Evolutionary conservation across 129 eudicot genomes (phyloP), one percentile per base, ranked within the genome.

Genomic region (Ambrosia artemisiifolia): DNA sequence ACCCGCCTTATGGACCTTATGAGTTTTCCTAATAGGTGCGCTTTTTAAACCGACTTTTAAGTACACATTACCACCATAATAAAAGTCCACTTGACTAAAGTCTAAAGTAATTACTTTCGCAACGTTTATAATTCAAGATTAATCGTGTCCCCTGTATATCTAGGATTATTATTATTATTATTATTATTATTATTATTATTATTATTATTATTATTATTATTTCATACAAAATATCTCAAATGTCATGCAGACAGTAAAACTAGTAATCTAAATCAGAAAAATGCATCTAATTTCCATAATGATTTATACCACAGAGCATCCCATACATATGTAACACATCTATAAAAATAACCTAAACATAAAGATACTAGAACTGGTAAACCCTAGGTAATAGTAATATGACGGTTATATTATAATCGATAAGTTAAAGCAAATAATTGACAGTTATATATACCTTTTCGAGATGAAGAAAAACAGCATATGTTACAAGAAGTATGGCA

Each of bases 391-490:
- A 35, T n/a, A n/a, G n/a, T n/a, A n/a, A 57, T 19, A 6, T 2
- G 6, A 63, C 46, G 9, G 16, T n/a, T n/a, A n/a, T n/a, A n/a
- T n/a, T 6, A 63, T 9, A 63, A 34, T 50, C 63, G n/a, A 63
- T 7, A 17, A 46, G 46, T 13, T 59, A 12, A 6, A 47, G 3
- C 65, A 60, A 28, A 17, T 44, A 36, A 38, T 0, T 17, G 7
- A 36, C 28, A 32, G 10, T 11, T 5, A 43, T 60, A 7, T 49
- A n/a, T 78, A 82, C 86, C 80, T 78, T 69, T 47, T 57, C 5
- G n/a, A 82, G 55, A 48, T 72, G 70, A 19, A 82, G 76, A 77
- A 60, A 49, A 2, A 33, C 4, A 11, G 83, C 63, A 78, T 67
- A 61, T 10, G 74, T 69, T 11, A 72, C 40, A 4, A 78, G 59